Evolutionary conservation across 768 basidiomycete species (phyloP).

Genomic region (Pisolithus marmoratus): DNA sequence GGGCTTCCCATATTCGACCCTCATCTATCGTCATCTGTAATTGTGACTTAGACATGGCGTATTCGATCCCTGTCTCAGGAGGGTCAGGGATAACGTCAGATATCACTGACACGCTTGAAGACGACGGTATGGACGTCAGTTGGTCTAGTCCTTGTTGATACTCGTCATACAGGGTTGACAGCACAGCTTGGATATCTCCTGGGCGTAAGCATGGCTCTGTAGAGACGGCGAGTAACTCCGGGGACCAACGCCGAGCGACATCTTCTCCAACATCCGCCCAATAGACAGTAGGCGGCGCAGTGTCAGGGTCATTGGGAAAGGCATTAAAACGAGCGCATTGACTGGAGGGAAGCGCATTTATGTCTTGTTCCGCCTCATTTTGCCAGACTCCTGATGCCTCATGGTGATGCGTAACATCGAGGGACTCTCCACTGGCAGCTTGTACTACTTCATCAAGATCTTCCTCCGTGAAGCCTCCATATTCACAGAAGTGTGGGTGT

Average conservation of each 20-base stretch:
- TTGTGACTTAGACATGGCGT: slow-evolving; percentile 59
- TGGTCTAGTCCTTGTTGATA: slow-evolving; percentile 44
- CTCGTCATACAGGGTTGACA: slow-evolving; percentile 45
- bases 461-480: neutral
- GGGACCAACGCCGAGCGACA: neutral
- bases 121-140: slow-evolving; percentile 36
- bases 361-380: slow-evolving; percentile 1
- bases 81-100: slow-evolving; percentile 14
- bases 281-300: slow-evolving; percentile 17
- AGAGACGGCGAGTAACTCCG: neutral
- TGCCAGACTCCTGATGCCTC: neutral
- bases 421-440: neutral
- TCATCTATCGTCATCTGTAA: slow-evolving; percentile 56
- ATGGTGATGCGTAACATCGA: neutral
- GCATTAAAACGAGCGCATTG: neutral
- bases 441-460: neutral
- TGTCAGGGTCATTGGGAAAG: slow-evolving; percentile 11
- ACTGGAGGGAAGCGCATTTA: neutral
- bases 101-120: slow-evolving; percentile 10
- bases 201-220: neutral
- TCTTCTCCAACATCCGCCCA: slow-evolving; percentile 21
- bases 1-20: slow-evolving; percentile 49
- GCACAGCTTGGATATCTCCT: slow-evolving; percentile 31
- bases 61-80: slow-evolving; percentile 35
- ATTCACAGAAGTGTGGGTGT: neutral